Conservation (phyloP, 176 grass and related monocot species). For the Poa pratensis region DNA sequence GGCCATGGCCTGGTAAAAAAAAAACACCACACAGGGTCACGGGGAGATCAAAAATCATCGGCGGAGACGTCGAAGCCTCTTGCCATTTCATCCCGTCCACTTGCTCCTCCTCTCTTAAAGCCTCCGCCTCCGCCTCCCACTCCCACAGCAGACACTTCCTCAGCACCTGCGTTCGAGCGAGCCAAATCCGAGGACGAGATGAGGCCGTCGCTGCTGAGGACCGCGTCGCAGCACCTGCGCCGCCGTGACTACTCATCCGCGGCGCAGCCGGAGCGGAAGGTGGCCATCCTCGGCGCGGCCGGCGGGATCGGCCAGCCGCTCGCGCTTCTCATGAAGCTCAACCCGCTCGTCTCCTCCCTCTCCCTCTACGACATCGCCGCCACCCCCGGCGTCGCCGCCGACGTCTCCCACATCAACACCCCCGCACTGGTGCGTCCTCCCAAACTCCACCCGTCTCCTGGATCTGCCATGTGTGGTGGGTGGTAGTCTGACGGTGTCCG, state of each 20-base stretch:
- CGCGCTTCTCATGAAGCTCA: slow-evolving; percentile 73
- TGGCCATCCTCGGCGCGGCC: slow-evolving; percentile 71
- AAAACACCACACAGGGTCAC: too few species aligned
- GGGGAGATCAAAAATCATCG: too few species aligned
- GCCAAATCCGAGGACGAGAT: background rate
- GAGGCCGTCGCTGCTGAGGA: slow-evolving; percentile 54
- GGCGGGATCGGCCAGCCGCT: slow-evolving; percentile 79
- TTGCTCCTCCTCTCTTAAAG: too few species aligned
- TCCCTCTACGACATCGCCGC: slow-evolving; percentile 75
- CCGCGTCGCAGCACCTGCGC: slow-evolving; percentile 47
- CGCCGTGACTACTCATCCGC: slow-evolving; percentile 35
- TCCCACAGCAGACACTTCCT: too few species aligned
- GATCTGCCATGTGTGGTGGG: too few species aligned
- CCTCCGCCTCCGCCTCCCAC: too few species aligned
- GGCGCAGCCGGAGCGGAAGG: slow-evolving; percentile 53
- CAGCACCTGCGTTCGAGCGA: too few species aligned
- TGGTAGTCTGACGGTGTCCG: too few species aligned
- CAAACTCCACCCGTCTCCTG: too few species aligned
- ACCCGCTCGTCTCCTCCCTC: slow-evolving; percentile 66
- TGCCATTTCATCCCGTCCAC: too few species aligned
- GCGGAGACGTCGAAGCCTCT: too few species aligned
- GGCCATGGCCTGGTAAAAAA: too few species aligned
- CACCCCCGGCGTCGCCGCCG: slow-evolving; percentile 70
- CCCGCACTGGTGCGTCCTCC: slow-evolving; percentile 57
- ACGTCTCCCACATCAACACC: slow-evolving; percentile 74